phyloP scores from a whole-genome alignment of 805 yeast species.

The Nakazawaea pomicola region DNA sequence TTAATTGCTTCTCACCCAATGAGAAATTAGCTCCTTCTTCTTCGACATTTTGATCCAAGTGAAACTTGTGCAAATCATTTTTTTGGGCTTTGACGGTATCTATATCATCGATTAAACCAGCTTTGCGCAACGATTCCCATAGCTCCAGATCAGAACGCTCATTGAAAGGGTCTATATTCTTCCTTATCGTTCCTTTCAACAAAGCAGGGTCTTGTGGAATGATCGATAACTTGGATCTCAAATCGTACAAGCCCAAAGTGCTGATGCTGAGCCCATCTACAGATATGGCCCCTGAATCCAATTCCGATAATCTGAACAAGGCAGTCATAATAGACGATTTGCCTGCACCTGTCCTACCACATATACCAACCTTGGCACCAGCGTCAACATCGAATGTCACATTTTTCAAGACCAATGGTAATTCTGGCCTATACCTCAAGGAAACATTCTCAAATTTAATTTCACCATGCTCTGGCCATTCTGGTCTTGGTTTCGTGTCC shows the following conservation, averaged over 20 bases:
- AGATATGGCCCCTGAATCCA: conserved; percentile 39
- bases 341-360: conserved; percentile 92
- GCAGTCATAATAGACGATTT: conserved; percentile 66
- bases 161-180: conserved; percentile 60
- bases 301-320: conserved; percentile 50
- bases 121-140: conserved; percentile 56
- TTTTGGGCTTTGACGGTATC: conserved; percentile 29
- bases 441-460: conserved; percentile 44
- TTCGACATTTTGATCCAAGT: conserved; percentile 52
- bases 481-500: conserved; percentile 30
- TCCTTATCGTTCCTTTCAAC: conserved; percentile 53
- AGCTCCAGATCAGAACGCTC: conserved; percentile 43
- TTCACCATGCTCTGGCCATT: conserved; percentile 49
- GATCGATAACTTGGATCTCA: conserved; percentile 56
- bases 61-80: conserved; percentile 49
- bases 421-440: conserved; percentile 53
- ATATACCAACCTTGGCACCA: conserved; percentile 72
- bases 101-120: conserved; percentile 47
- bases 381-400: conserved; percentile 40
- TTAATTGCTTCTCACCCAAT: conserved; percentile 65
- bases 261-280: conserved; percentile 59
- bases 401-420: conserved; percentile 53
- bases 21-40: conserved; percentile 71
- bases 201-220: conserved; percentile 73
- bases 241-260: conserved; percentile 44